Evolutionary conservation across 257 asterid genomes (phyloP), one percentile per base, ranked within the genome.

Genomic region (Vinca minor): DNA sequence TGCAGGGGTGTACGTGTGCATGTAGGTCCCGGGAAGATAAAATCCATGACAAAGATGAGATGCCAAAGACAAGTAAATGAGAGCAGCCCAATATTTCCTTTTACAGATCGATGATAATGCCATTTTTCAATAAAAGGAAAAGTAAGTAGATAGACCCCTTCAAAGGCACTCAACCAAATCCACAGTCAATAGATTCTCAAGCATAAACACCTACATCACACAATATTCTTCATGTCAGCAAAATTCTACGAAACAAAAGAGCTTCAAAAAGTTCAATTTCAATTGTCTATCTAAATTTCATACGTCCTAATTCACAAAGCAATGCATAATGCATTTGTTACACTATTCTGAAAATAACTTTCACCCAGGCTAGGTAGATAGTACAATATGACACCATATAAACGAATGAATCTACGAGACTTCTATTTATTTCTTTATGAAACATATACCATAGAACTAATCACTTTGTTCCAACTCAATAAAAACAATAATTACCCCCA

Each of bases 11-110:
- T 87, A 87, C 11, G 92, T 79, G 46, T 74, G 84, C 89, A 85
- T 84, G 74, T 87, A 84, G 73, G 89, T 87, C 56, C 95, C 92
- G 25, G 95, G 89, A 7, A 87, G 88, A 78, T 87, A 87, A 71
- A 87, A 87, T 56, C 90, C 93, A 74, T 77, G 55, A 73, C 85
- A 78, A 60, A 80, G 68, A 69, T 82, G 79, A 65, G 80, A 74
- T 53, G 76, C 57, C 67, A 88, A 82, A 66, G 80, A 60, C 73
- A 85, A 61, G 67, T 25, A 85, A 25, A 78, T 28, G 53, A 88
- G 69, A 71, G 76, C 18, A 65, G 77, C 72, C 72, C 68, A 77
- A 41, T 68, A 77, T 65, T 76, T 85, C 82, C 84, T 72, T 77
- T 76, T 65, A 77, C 81, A 82, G 72, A 73, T 77, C 70, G 72